phyloP scores from a whole-genome alignment of 176 grass and related monocot species.

The Melocanna baccifera region DNA sequence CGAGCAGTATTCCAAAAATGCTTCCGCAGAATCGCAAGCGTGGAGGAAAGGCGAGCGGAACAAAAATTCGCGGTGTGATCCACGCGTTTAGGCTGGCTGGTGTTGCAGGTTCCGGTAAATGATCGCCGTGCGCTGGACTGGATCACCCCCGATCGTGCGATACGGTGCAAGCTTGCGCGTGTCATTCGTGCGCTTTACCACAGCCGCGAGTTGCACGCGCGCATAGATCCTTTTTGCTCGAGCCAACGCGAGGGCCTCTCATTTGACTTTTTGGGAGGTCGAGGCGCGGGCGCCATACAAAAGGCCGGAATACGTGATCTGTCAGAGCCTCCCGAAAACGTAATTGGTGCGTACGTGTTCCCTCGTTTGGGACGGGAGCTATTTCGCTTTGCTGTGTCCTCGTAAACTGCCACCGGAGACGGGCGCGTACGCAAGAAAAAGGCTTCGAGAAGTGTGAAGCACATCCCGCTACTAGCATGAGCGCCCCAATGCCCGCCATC shows the following conservation, averaged over 20 bases:
- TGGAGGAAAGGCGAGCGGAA: not conserved
- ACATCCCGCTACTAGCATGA: constrained; percentile 25
- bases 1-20: not conserved
- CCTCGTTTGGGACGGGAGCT: not conserved
- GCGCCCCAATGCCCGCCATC: constrained; percentile 32
- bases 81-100: not conserved
- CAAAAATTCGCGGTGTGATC: not conserved
- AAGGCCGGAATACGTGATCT: not conserved
- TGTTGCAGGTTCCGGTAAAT: not conserved
- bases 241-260: not conserved
- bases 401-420: not conserved
- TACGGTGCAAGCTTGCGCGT: not conserved
- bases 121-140: not conserved
- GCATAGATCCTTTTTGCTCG: not conserved
- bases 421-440: not conserved
- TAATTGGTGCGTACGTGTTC: fast-evolving
- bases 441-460: not conserved
- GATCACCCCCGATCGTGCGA: not conserved
- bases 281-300: not conserved
- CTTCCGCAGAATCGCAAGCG: not conserved
- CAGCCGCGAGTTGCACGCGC: not conserved
- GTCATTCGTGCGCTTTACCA: not conserved
- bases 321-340: not conserved
- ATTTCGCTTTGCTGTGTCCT: not conserved
- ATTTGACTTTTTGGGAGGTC: not conserved